Evolutionary conservation across 2,329 filamentous ascomycete species (phyloP).

Genomic region (Talaromyces sp.): DNA sequence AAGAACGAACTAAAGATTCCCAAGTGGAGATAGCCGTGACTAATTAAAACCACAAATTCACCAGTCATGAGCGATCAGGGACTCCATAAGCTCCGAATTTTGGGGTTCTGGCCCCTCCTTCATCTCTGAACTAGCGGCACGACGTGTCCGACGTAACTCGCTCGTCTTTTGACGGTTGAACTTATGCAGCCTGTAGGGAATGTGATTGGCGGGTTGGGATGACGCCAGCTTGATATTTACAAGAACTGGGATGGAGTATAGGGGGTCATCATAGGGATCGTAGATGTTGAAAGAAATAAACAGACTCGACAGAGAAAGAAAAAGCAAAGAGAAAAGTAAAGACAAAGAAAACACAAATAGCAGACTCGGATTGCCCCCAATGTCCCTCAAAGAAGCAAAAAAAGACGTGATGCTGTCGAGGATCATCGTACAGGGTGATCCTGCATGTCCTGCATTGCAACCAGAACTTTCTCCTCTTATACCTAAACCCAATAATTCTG

Average conservation of each 20-base stretch:
- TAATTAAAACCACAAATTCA: slow-evolving; percentile 11
- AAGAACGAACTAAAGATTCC: no score
- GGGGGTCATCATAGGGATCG: no score
- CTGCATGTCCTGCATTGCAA: slow-evolving; percentile 9
- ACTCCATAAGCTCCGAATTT: not conserved
- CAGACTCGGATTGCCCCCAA: no score
- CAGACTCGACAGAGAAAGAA: no score
- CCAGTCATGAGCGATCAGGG: not conserved
- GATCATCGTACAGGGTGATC: slow-evolving; percentile 1
- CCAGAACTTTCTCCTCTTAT: slow-evolving; percentile 3
- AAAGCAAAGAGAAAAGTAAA: no score
- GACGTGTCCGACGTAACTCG: not conserved
- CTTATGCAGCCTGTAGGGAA: not conserved
- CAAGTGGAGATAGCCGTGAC: slow-evolving; percentile 10
- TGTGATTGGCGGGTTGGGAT: not conserved
- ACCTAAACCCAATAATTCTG: not conserved
- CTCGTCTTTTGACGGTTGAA: not conserved
- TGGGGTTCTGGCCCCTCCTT: slow-evolving; percentile 9
- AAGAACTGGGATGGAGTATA: no score
- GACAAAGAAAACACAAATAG: no score
- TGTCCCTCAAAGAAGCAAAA: no score
- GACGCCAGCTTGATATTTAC: no score
- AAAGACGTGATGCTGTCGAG: not conserved
- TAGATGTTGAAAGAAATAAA: no score
- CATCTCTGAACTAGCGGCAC: no score